Base-by-base conservation (phyloP, 1,139 yeast species). In the Protomyces gravidus region DNA sequence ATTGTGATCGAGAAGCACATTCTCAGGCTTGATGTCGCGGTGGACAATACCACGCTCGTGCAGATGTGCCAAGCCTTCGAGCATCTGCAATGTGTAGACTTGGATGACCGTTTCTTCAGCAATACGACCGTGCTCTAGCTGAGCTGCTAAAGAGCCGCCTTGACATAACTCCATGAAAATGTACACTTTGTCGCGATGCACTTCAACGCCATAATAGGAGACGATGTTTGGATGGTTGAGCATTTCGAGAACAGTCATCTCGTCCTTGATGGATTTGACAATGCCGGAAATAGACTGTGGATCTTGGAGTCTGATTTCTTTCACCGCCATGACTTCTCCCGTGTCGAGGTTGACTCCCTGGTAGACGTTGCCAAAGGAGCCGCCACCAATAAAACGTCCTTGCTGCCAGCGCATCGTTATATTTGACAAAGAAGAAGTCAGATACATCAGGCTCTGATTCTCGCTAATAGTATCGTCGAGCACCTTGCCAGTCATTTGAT, bases 141-240 rank as follows among this genome's bases (percentile, higher is more conserved):
- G 75, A 11, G 86, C 83, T 0, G 96, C 89, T 61, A 92, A 77
- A 0, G 97, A 89, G 0, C 98, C 97, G 50, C 96, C 96, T 69
- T 90, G 95, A 75, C 98, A 94, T 73, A 82, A 89, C 72, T 92
- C 99, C 98, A 94, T 92, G 70, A 92, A 94, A 46, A 92, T 86
- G 71, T 89, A 90, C 23, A 92, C 97, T 65, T 89, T 84, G 71
- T 92, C 98, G 61, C 97, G 80, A 71, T 92, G 98, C 3, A 92
- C 97, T 72, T 92, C 98, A 42, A 92, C 97, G 49, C 98, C 98
- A 69, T 83, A 90, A 70, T 92, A 92, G 69, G 90, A 96, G 7
- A 92, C 97, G 67, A 92, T 87, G 69, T 92, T 92, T 6, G 97
- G 97, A 72, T 92, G 98, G 63, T 89, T 85, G 65, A 92, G 78